Evolutionary conservation across 1,139 yeast species (phyloP), one percentile per base, ranked within the genome.

Genomic region (Casaregolazyma lundiana): DNA sequence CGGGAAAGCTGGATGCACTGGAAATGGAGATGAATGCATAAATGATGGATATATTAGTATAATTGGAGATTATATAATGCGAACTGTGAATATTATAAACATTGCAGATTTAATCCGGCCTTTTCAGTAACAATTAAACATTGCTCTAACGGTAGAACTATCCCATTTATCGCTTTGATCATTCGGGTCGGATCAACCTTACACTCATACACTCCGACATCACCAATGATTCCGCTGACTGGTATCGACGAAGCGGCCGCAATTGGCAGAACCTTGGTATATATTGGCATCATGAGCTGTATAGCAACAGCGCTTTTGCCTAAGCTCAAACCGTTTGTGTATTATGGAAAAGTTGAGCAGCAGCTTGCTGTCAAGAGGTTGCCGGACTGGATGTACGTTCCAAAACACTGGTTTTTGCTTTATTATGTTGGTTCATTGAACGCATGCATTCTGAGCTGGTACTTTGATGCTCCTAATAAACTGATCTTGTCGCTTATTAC

Each of bases 391-490:
- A 13, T 24, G 47, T 42, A 21, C n/a, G 77, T 77, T 1, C 78
- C 80, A 0, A 76, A 74, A 52, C 50, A 62, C 2, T 73, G 71
- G 70, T 78, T 78, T 53, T 52, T 52, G 15, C 76, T 73, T 53
- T 74, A 74, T 48, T 74, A 74, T 50, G 38, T 68, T 2, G 38
- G 67, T 5, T 30, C 44, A 11, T 48, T 53, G 9, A 35, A 45
- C 15, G 47, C 55, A 7, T 54, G 19, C 53, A 32, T 37, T 49
- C 13, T 30, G 18, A 18, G 37, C 3, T 24, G 35, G 36, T 18
- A 19, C 39, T 37, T 22, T 20, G 17, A 34, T 35, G 39, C 37
- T 42, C 45, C 32, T 11, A 41, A 46, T 26, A 37, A 38, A n/a
- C 24, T 29, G 3, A 30, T 8, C 50, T 53, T 46, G 43, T 47